Evolutionary conservation across 805 yeast genomes (phyloP).

Genomic region (Cyberlindnera samutprakarnensis): DNA sequence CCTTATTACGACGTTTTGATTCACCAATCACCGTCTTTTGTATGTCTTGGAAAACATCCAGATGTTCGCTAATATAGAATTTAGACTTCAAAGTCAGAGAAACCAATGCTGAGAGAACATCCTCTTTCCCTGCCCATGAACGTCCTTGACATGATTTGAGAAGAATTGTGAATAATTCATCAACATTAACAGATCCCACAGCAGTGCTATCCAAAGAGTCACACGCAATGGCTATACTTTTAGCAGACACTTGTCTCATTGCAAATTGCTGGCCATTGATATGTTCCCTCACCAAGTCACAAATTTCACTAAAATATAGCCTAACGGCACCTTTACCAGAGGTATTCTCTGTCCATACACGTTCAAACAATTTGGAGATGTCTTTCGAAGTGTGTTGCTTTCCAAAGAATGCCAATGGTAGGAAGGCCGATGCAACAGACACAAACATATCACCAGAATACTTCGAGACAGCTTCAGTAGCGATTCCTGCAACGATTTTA

Average conservation of each 20-base stretch:
- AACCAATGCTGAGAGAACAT: constrained; percentile 63
- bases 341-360: constrained; percentile 73
- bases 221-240: constrained; percentile 53
- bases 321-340: constrained; percentile 67
- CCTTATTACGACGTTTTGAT: constrained; percentile 56
- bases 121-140: constrained; percentile 85
- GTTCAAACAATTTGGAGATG: constrained; percentile 42
- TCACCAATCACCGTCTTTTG: constrained; percentile 46
- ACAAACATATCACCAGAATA: constrained; percentile 65
- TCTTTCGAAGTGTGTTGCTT: constrained; percentile 51
- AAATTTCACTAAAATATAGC: constrained; percentile 64
- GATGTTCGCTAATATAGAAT: constrained; percentile 24
- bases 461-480: constrained; percentile 58
- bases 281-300: constrained; percentile 39
- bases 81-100: constrained; percentile 42
- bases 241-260: constrained; percentile 64
- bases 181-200: constrained; percentile 16
- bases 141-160: constrained; percentile 64
- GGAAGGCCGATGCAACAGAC: constrained; percentile 49
- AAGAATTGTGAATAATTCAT: constrained; percentile 42
- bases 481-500: constrained; percentile 48
- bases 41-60: constrained; percentile 30
- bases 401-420: constrained; percentile 78
- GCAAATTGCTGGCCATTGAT: constrained; percentile 53
- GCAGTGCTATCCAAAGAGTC: constrained; percentile 31